Base-by-base conservation (phyloP, 495 filamentous ascomycete genomes). In the Astrocystis sublimbata region DNA sequence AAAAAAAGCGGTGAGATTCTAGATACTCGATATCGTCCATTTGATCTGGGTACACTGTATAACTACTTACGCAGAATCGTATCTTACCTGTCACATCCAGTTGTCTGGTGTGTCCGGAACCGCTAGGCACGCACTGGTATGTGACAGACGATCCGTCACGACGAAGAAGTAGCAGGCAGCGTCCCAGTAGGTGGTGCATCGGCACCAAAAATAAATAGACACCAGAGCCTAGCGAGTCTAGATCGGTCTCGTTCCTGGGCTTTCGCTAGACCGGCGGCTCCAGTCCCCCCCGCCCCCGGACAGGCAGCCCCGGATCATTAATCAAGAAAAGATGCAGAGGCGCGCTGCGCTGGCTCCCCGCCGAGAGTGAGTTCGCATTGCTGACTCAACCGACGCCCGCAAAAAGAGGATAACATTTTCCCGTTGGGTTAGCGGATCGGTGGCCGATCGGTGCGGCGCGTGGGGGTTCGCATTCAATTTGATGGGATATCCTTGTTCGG, bases 371-470 rank as follows among this genome's bases (percentile, higher is more conserved):
- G 54, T 45, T 33, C 26, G 40, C 24, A 15, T 30, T 41, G 54
- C 36, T 57, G 35, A 40, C 15, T 33, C n/a, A 40, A 17, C 6
- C 36, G 33, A 19, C 24, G 35, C 23, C n/a, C n/a, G n/a, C n/a
- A n/a, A n/a, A n/a, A 36, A 49, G 53, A 45, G 40, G 54, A 57
- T 43, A 57, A 21, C 36, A 1, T 57, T 57, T 45, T 45, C 54
- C 54, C 15, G n/a, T n/a, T n/a, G 54, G n/a, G 28, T 33, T 45
- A 43, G 38, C 54, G 38, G 28, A 57, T 57, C 17, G 26, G 54
- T 45, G 23, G 38, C 54, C 54, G 28, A 57, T 57, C 17, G 26
- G 54, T 45, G 23, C 28, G 45, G 9, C 23, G 38, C 53, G 54
- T 57, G 54, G 54, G 53, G 54, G 54, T 57, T n/a, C 31, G n/a